These are phyloP conservation scores for Immersiporthe knoxdaviesiana DNA, from an alignment of 2,329 filamentous ascomycete genomes.

Conservation along the genomic window DNA sequence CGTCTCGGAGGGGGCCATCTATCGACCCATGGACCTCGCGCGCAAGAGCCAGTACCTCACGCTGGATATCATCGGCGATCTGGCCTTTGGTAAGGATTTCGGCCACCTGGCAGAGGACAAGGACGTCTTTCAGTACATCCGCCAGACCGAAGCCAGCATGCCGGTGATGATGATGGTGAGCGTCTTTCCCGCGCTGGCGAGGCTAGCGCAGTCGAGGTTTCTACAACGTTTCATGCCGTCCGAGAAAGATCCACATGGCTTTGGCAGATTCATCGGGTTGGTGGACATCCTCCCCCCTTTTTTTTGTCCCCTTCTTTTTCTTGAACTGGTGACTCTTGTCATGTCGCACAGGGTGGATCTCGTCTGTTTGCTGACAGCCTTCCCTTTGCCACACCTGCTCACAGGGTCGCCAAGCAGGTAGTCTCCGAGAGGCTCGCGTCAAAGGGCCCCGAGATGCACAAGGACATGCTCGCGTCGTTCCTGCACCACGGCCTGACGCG, in stretches of 20 bases:
- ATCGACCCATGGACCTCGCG: conserved; percentile 52
- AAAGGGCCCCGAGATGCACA: conserved; percentile 33
- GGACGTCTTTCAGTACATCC: conserved; percentile 39
- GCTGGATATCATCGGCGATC: conserved; percentile 56
- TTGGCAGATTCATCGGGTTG: conserved; percentile 29
- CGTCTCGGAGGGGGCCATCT: conserved; percentile 35
- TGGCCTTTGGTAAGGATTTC: conserved; percentile 54
- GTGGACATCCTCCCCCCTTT: background rate
- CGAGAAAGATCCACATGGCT: conserved; percentile 29
- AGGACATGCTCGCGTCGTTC: conserved; percentile 47
- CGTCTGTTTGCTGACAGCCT: conserved; percentile 16
- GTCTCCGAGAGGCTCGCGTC: conserved; percentile 37
- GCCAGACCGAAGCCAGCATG: conserved; percentile 38
- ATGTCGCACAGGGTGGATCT: conserved; percentile 8
- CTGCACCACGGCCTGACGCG: conserved; percentile 44
- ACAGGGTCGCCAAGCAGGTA: conserved; percentile 32
- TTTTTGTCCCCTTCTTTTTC: too few relatives aligned
- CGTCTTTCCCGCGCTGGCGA: conserved; percentile 28
- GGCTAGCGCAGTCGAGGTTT: conserved; percentile 23
- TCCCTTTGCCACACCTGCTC: background rate
- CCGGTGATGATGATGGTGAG: conserved; percentile 39
- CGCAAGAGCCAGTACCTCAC: conserved; percentile 56
- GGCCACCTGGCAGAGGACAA: conserved; percentile 50
- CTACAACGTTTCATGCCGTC: conserved; percentile 29
- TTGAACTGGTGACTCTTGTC: background rate